Evolutionary conservation across 2,329 filamentous ascomycete species (phyloP).

Genomic region (Ophiocordyceps camponoti-leonardi): DNA sequence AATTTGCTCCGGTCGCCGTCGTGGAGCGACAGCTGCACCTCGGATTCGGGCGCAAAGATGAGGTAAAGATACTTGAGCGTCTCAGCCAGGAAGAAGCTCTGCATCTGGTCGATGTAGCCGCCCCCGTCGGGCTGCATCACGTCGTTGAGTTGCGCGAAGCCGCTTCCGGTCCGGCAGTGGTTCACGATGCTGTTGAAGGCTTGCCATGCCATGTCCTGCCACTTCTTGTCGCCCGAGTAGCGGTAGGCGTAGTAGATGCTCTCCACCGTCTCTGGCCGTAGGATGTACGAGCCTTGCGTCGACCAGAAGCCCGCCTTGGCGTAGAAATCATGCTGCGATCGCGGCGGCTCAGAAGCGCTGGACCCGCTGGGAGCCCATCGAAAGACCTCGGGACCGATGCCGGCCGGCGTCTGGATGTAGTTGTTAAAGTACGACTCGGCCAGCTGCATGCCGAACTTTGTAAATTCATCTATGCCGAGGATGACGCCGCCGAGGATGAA

Average conservation of each 20-base stretch:
- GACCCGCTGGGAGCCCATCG: slow-evolving; percentile 34
- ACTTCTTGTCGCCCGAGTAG: slow-evolving; percentile 55
- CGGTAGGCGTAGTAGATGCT: slow-evolving; percentile 78
- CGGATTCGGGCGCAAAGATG: slow-evolving; percentile 44
- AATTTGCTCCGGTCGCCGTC: slow-evolving; percentile 25
- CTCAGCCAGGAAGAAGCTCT: slow-evolving; percentile 81
- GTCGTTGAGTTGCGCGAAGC: slow-evolving; percentile 47
- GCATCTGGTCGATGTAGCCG: slow-evolving; percentile 50
- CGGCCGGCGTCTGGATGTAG: slow-evolving; percentile 49
- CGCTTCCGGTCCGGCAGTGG: slow-evolving; percentile 45
- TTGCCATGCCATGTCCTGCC: slow-evolving; percentile 73
- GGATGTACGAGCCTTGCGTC: slow-evolving; percentile 38
- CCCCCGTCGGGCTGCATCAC: slow-evolving; percentile 50
- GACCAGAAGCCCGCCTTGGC: slow-evolving; percentile 56
- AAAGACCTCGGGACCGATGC: slow-evolving; percentile 63
- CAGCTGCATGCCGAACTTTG: slow-evolving; percentile 56
- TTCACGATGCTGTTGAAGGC: slow-evolving; percentile 53
- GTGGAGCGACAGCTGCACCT: slow-evolving; percentile 34
- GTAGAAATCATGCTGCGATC: slow-evolving; percentile 41
- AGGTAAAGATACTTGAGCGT: slow-evolving; percentile 73
- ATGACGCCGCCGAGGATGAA: slow-evolving; percentile 68
- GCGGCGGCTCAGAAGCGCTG: slow-evolving; percentile 24
- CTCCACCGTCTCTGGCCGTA: slow-evolving; percentile 71
- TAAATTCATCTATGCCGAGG: slow-evolving; percentile 46
- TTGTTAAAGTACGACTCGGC: slow-evolving; percentile 58